These are phyloP conservation scores for Hibiscus syriacus DNA, from an alignment of 345 rosid genomes.

Conservation along the genomic window DNA sequence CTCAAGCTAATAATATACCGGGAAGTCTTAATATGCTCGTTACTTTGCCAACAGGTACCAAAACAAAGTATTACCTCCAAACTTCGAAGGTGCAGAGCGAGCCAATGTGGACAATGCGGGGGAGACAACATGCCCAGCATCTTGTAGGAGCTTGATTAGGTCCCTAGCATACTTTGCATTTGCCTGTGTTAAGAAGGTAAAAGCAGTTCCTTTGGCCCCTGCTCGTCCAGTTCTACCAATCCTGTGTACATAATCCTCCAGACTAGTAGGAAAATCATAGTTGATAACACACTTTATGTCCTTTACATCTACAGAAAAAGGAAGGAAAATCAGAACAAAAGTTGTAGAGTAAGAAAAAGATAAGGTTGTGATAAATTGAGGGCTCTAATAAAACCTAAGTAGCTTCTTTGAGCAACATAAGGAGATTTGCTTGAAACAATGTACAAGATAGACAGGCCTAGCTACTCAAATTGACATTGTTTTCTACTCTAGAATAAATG, in stretches of 20 bases:
- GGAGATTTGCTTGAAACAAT: background rate
- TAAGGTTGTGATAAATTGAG: no score
- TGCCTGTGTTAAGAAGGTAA: slow-evolving; percentile 72
- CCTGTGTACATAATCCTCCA: slow-evolving; percentile 94
- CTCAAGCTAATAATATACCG: background rate
- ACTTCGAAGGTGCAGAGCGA: slow-evolving; percentile 37
- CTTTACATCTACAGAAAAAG: slow-evolving; percentile 77
- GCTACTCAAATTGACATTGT: background rate
- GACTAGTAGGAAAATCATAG: slow-evolving; percentile 87
- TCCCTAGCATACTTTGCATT: slow-evolving; percentile 83
- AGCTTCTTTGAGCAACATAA: background rate
- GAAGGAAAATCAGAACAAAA: slow-evolving; percentile 15
- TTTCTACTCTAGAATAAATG: background rate
- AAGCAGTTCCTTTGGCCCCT: slow-evolving; percentile 92
- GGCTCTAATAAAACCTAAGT: background rate
- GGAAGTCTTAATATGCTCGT: background rate
- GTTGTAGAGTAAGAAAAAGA: no score
- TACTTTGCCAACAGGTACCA: background rate
- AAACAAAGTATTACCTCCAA: slow-evolving; percentile 42
- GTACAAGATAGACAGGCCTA: background rate
- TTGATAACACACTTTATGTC: slow-evolving; percentile 97
- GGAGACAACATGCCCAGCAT: slow-evolving; percentile 76
- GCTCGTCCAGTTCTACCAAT: slow-evolving; percentile 98
- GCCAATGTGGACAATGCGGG: slow-evolving; percentile 58
- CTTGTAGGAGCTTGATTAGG: slow-evolving; percentile 83